Conservation (phyloP, 345 rosid species). For the Anastatica hierochuntica region DNA sequence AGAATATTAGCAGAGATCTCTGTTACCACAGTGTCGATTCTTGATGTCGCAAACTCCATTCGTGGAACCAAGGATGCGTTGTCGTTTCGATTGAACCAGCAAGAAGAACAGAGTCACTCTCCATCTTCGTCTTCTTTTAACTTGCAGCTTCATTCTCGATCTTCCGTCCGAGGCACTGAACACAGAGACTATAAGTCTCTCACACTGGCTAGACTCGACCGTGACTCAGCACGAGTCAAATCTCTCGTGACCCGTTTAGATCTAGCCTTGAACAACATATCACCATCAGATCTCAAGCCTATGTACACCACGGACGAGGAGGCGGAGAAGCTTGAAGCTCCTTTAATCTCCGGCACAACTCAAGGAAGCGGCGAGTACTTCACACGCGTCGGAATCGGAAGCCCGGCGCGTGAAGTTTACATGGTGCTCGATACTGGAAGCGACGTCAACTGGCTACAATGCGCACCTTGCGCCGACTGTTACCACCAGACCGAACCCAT, state of each 20-base stretch:
- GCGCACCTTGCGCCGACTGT: conserved; percentile 81
- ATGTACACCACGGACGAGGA: conserved; percentile 16
- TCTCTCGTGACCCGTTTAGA: conserved; percentile 44
- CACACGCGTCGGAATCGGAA: conserved; percentile 72
- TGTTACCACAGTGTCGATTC: conserved; percentile 19
- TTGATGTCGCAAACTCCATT: conserved; percentile 40
- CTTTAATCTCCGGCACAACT: conserved; percentile 62
- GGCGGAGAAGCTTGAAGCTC: conserved; percentile 33
- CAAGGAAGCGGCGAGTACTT: conserved; percentile 98
- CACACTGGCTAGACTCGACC: conserved; percentile 47
- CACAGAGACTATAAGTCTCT: conserved; percentile 56
- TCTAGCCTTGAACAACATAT: conserved; percentile 36
- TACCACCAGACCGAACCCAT: conserved; percentile 84
- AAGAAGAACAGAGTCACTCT: conserved; percentile 14
- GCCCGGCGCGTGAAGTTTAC: conserved; percentile 56
- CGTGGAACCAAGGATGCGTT: conserved; percentile 19
- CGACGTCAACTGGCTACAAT: conserved; percentile 86
- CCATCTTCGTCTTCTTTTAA: conserved; percentile 13
- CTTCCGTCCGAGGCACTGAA: conserved; percentile 26
- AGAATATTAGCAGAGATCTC: conserved; percentile 21
- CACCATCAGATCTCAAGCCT: conserved; percentile 46
- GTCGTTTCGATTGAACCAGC: conserved; percentile 19
- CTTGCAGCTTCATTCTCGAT: conserved; percentile 46
- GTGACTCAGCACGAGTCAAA: conserved; percentile 62
- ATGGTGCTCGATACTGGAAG: conserved; percentile 87